These are phyloP conservation scores for Candida odintsovae DNA, from an alignment of 805 yeast genomes.

Conservation along the genomic window DNA sequence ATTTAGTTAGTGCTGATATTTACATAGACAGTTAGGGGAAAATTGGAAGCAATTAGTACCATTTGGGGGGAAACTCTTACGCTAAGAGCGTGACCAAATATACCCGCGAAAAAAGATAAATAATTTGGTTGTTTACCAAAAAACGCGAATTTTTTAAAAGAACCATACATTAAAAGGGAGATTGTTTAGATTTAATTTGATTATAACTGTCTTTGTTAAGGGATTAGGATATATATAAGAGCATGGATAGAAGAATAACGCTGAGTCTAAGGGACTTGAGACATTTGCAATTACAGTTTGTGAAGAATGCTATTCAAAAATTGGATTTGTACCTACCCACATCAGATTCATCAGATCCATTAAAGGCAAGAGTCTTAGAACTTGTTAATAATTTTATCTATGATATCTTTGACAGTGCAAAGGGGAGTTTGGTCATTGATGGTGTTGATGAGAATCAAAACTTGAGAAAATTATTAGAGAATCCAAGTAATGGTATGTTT, in stretches of 20 bases:
- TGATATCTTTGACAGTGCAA: conserved; percentile 52
- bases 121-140: neutral
- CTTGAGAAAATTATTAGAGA: conserved; percentile 19
- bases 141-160: neutral
- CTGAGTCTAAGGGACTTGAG: conserved; percentile 49
- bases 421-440: conserved; percentile 51
- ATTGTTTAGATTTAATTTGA: too few species aligned
- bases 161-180: too few species aligned
- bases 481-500: conserved; percentile 17
- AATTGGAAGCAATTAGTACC: too few species aligned
- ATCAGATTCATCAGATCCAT: conserved; percentile 35
- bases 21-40: too few species aligned
- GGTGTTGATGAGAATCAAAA: conserved; percentile 35
- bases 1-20: neutral
- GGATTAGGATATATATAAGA: conserved; percentile 14
- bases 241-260: conserved; percentile 11
- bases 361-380: conserved; percentile 37
- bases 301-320: conserved; percentile 36
- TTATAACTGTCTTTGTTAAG: too few species aligned
- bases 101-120: neutral
- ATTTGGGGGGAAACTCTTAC: too few species aligned
- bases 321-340: conserved; percentile 44
- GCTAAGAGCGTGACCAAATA: neutral
- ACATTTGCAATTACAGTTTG: conserved; percentile 39
- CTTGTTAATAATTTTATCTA: conserved; percentile 41